A percentile compares a stretch with the other conserved stretches of the same genome.
These are phyloP conservation scores for Pseudisothecium myosuroides DNA, from an alignment of 225 moss, liverwort and hornwort genomes.

Conservation along the genomic window DNA sequence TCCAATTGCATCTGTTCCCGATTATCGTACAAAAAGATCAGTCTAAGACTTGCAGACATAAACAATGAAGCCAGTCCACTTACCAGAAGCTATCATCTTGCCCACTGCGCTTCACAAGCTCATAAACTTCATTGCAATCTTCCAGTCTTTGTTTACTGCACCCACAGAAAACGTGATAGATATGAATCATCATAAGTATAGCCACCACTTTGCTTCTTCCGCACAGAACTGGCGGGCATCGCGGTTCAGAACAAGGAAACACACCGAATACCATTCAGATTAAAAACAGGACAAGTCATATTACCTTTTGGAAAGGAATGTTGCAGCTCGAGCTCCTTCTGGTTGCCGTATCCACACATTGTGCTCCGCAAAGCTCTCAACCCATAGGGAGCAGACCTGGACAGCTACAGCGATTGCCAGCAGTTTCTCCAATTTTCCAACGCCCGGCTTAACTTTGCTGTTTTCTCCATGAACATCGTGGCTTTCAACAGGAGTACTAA, in stretches of 20 bases:
- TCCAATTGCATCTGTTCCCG: neutral
- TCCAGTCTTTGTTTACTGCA: conserved; percentile 46
- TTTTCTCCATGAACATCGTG: conserved; percentile 32
- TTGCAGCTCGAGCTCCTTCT: conserved; percentile 41
- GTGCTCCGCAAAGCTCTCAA: conserved; percentile 41
- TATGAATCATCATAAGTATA: neutral
- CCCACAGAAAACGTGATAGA: neutral
- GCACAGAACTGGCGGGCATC: neutral
- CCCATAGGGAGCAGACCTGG: conserved; percentile 46
- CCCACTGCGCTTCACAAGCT: conserved; percentile 43
- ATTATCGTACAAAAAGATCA: neutral
- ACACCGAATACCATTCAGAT: neutral
- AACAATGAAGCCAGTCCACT: neutral
- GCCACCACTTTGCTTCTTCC: neutral
- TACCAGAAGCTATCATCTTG: conserved; percentile 28
- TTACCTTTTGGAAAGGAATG: conserved; percentile 43
- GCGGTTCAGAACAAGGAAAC: neutral
- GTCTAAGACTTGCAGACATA: neutral
- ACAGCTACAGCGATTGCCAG: conserved; percentile 48
- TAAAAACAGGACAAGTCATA: neutral
- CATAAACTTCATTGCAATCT: conserved; percentile 47
- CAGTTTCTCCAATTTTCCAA: conserved; percentile 49
- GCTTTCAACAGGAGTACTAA: conserved; percentile 11
- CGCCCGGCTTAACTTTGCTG: conserved; percentile 18
- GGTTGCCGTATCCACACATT: conserved; percentile 58